phyloP scores from a whole-genome alignment of 208 protist species.

The Willaertia magna region DNA sequence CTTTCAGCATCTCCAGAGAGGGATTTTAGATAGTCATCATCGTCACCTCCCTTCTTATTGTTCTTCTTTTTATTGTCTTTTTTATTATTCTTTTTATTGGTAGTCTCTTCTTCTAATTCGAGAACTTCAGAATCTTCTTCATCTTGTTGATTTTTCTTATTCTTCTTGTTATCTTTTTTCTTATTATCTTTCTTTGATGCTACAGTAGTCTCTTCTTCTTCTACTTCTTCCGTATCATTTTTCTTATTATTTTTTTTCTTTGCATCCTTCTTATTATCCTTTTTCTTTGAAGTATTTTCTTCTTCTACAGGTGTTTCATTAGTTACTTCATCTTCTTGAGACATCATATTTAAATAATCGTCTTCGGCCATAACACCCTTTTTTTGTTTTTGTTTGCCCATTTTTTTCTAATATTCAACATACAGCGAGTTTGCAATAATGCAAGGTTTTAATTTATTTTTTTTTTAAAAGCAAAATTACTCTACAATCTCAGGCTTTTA shows the following conservation, averaged over 20 bases:
- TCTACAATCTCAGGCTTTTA: too few relatives aligned
- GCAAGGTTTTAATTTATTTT: too few relatives aligned
- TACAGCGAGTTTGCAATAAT: too few relatives aligned
- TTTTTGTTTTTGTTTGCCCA: too few relatives aligned
- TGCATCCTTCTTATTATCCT: not conserved
- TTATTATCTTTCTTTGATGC: not conserved
- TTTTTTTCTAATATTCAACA: too few relatives aligned
- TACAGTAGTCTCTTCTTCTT: not conserved
- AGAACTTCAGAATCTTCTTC: not conserved
- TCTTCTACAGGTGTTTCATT: not conserved
- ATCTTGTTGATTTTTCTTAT: not conserved
- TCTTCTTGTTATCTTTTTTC: not conserved
- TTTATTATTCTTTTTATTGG: not conserved
- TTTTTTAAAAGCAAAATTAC: too few relatives aligned
- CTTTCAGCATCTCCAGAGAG: not conserved
- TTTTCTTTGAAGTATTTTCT: not conserved
- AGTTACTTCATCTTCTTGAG: not conserved
- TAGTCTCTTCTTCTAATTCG: not conserved
- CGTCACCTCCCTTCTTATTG: not conserved
- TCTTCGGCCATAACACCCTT: too few relatives aligned
- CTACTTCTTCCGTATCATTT: not conserved
- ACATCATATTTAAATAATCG: too few relatives aligned
- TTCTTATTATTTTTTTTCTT: not conserved
- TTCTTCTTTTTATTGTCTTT: conserved; percentile 3
- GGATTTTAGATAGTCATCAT: not conserved